These are phyloP conservation scores for Maudiozyma bulderi DNA, from an alignment of 805 yeast species.

Conservation along the genomic window DNA sequence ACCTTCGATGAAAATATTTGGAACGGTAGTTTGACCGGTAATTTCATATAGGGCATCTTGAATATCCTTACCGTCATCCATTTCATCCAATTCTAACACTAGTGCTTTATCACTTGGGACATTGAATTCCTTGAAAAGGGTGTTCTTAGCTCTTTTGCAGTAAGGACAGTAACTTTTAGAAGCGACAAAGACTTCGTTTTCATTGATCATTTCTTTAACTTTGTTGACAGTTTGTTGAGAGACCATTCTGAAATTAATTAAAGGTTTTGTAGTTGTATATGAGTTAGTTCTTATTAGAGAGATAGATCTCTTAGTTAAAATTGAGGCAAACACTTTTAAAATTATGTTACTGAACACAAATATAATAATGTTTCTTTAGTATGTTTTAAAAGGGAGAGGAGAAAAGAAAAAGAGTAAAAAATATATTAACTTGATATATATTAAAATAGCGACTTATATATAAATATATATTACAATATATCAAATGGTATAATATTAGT, in stretches of 20 bases:
- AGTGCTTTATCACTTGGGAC: constrained; percentile 35
- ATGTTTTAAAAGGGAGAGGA: too few species aligned
- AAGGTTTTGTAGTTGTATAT: not conserved
- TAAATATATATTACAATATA: too few species aligned
- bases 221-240: constrained; percentile 46
- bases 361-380: too few species aligned
- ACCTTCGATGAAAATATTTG: constrained; percentile 82
- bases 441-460: too few species aligned
- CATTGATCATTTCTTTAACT: constrained; percentile 55
- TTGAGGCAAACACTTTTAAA: not conserved
- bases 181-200: constrained; percentile 67
- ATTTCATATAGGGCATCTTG: constrained; percentile 69
- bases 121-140: constrained; percentile 32
- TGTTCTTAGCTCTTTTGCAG: constrained; percentile 39
- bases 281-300: not conserved
- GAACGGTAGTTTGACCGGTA: constrained; percentile 90
- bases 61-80: constrained; percentile 67
- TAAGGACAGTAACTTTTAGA: constrained; percentile 71
- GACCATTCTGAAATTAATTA: constrained; percentile 34
- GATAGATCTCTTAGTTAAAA: not conserved
- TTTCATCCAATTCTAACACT: constrained; percentile 38
- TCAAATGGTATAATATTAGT: too few species aligned
- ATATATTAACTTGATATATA: too few species aligned
- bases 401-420: too few species aligned
- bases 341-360: too few species aligned